Evolutionary conservation across 306 rosid genomes (phyloP), one percentile per base, ranked within the genome.

Genomic region (Rosa chinensis): DNA sequence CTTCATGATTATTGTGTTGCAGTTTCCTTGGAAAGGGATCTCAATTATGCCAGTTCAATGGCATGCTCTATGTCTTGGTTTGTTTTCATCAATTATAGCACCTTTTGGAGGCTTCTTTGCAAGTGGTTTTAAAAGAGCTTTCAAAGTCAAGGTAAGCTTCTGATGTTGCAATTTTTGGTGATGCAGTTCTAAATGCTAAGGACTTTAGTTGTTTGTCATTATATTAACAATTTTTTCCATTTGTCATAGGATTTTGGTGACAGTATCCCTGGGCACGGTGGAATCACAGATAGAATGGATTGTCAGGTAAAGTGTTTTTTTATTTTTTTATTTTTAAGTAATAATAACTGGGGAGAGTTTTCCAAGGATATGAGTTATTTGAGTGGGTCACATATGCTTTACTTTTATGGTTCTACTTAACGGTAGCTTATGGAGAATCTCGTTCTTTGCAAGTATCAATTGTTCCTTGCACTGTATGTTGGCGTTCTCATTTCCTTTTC

Each of bases 101-200:
- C 99, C 99, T 76, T 96, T 96, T 77, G 99, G 99, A 71, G 99
- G 99, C 80, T 96, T 96, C 96, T 93, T 96, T 87, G 99, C 99
- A 3, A 96, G 99, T 85, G 99, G 99, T 50, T 96, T 96, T 79
- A 96, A 96, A 86, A 90, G 99, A 86, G 99, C 99, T 82, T 96
- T 96, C 74, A 93, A 96, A 85, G 86, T 91, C 85, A 96, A 96
- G 97, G 99, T 96, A 35, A 77, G 74, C 61, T 73, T 25, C 75
- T 25, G 43, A 56, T 49, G 18, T 82, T 75, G 40, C 77, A 25
- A 67, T 72, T 39, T 73, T 39, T 43, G 20, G 11, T 44, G 43
- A 37, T 44, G 21, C 56, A 74, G 18, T 43, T 75, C 35, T 63
- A 5, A 4, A 16, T 70, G 2, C 17, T 9, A 21, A 43, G 10